Conservation (phyloP, 1,284 basidiomycete genomes). For the Apiotrichum veenhuisii region DNA sequence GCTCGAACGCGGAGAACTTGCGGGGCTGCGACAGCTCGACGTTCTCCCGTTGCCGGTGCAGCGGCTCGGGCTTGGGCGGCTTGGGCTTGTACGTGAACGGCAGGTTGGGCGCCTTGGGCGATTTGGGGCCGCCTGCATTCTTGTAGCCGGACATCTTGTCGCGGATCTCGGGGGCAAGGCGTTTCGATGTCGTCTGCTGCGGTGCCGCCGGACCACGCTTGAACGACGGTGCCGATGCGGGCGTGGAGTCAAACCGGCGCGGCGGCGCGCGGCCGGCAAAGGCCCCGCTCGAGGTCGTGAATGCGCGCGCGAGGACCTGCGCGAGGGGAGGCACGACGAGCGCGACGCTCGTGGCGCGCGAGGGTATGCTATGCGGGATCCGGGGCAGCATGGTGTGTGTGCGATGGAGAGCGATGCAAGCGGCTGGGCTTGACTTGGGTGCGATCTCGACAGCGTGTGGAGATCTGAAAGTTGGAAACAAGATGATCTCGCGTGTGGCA, state of each 20-base stretch:
- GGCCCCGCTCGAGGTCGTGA: neutral
- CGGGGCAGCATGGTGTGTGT: slow-evolving; percentile 5
- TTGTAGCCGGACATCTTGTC: neutral
- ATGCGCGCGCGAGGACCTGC: slow-evolving; percentile 24
- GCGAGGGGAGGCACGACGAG: slow-evolving; percentile 24
- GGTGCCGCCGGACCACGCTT: neutral
- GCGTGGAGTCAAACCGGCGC: neutral
- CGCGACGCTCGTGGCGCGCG: slow-evolving; percentile 16
- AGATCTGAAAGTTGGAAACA: neutral
- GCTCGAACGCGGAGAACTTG: slow-evolving; percentile 29
- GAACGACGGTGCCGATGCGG: neutral
- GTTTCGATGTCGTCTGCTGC: slow-evolving; percentile 1
- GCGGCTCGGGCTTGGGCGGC: neutral
- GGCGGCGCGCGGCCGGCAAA: neutral
- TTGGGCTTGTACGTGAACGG: neutral
- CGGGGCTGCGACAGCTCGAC: slow-evolving; percentile 16
- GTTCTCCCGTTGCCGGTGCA: slow-evolving; percentile 9
- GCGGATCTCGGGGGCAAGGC: neutral
- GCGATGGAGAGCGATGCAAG: neutral
- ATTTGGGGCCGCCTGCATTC: neutral
- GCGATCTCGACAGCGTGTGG: too few relatives aligned
- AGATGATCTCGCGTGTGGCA: too few relatives aligned
- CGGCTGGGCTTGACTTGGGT: too few relatives aligned
- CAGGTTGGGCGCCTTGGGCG: neutral
- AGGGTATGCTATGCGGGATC: neutral